A percentile compares a stretch with the other conserved stretches of the same genome.
phyloP scores from a whole-genome alignment of 2,329 filamentous ascomycete species.

The Diaporthe vaccinii region DNA sequence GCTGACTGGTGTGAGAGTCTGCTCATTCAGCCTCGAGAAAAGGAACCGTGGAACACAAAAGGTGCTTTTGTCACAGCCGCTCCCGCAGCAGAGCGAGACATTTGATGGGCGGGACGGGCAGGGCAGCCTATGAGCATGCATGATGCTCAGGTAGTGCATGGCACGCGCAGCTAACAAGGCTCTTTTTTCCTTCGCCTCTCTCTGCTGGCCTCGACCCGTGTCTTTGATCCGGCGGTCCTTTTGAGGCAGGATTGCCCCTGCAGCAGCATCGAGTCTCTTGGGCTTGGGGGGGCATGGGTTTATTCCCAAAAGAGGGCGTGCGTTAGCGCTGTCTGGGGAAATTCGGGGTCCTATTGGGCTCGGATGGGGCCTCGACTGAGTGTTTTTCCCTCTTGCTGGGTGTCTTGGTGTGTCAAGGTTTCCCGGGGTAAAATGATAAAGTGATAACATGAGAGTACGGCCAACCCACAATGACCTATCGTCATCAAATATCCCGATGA shows the following conservation, averaged over 20 bases:
- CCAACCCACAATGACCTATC: conserved; percentile 6
- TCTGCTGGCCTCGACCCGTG: conserved; percentile 1
- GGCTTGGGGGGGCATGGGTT: background rate
- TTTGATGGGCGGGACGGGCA: conserved; percentile 27
- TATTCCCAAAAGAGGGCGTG: conserved; percentile 14
- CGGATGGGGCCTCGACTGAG: background rate
- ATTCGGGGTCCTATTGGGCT: conserved; percentile 31
- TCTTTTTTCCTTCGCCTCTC: background rate
- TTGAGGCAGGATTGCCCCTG: conserved; percentile 32
- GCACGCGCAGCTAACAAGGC: background rate
- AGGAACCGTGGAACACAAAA: conserved; percentile 13
- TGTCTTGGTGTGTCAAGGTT: conserved; percentile 21
- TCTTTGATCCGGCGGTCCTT: conserved; percentile 22
- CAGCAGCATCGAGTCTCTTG: background rate
- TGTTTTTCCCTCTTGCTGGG: conserved; percentile 2
- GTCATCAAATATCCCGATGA: conserved; percentile 22
- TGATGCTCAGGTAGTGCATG: background rate
- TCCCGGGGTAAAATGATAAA: conserved; percentile 27
- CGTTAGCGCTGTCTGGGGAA: conserved; percentile 37
- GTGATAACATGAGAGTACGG: conserved; percentile 1
- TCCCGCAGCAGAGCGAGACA: conserved; percentile 32
- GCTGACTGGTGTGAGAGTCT: background rate
- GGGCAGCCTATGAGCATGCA: conserved; percentile 26
- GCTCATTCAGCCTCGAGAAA: conserved; percentile 8
- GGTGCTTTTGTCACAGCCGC: conserved; percentile 18